Evolutionary conservation across 78 protist species (phyloP).

Genomic region (Emiliania huxleyi): DNA sequence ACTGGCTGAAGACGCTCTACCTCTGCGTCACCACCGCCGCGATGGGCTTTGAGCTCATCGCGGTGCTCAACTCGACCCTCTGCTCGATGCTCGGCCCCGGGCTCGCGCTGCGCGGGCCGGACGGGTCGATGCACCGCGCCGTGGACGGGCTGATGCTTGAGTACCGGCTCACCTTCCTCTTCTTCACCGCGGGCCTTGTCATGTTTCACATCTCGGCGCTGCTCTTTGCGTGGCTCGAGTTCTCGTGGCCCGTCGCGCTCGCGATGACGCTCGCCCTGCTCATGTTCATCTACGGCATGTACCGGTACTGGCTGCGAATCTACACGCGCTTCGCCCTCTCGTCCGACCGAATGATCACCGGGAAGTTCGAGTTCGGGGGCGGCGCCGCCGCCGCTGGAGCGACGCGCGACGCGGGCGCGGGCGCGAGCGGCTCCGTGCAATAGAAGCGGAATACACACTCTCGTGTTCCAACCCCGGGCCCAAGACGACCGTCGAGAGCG

Average conservation of each 20-base stretch:
- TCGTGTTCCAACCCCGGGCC: too few relatives aligned
- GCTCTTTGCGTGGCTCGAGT: constrained; percentile 11
- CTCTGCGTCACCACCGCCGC: not conserved
- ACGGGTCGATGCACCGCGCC: constrained; percentile 16
- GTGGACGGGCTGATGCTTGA: constrained; percentile 10
- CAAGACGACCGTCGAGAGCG: too few relatives aligned
- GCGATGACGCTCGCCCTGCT: not conserved
- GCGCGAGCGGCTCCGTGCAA: not conserved
- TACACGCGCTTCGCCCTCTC: not conserved
- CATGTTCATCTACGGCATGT: constrained; percentile 14
- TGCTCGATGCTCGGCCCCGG: constrained; percentile 29
- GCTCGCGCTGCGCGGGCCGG: constrained; percentile 17
- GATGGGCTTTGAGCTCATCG: constrained; percentile 12
- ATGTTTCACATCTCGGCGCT: not conserved
- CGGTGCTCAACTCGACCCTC: not conserved
- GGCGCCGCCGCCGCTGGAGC: not conserved
- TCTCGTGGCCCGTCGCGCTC: not conserved
- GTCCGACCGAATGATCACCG: not conserved
- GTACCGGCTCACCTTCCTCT: constrained; percentile 8
- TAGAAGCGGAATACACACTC: too few relatives aligned
- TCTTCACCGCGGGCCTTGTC: not conserved
- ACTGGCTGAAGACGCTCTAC: not conserved
- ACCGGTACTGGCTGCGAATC: not conserved
- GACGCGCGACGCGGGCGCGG: not conserved
- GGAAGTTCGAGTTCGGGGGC: not conserved